Percentiles rank a stretch among this genome's conserved stretches.
Conservation (phyloP, 202 grass and related monocot species). For the Bolboschoenoplectus hybrid region DNA sequence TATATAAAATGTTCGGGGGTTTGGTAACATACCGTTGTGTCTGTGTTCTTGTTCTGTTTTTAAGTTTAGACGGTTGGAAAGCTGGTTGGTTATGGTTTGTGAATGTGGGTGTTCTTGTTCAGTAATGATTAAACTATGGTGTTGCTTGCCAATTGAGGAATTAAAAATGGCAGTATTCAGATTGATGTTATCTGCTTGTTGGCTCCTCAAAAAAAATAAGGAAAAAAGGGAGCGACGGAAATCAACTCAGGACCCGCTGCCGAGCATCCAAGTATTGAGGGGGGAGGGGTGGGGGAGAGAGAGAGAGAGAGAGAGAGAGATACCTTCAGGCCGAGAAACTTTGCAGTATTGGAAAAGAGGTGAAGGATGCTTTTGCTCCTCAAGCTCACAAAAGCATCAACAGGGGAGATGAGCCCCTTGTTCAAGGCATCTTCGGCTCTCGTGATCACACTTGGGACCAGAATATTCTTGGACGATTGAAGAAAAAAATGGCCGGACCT, state of each 20-base stretch:
- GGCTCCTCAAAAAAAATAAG: too few species aligned
- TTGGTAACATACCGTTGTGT: too few species aligned
- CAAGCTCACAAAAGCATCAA: conserved; percentile 74
- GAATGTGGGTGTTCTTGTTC: too few species aligned
- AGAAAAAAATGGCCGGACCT: conserved; percentile 82
- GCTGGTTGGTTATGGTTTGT: too few species aligned
- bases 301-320: conserved; percentile 31
- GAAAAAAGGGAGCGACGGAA: neutral
- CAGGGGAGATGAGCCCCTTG: conserved; percentile 58
- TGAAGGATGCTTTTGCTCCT: conserved; percentile 94
- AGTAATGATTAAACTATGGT: too few species aligned
- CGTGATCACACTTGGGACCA: conserved; percentile 51
- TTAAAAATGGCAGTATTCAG: too few species aligned
- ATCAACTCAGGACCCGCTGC: neutral
- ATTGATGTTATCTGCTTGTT: too few species aligned
- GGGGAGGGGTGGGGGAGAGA: neutral
- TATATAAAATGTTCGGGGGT: too few species aligned
- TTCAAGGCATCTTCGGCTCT: conserved; percentile 82
- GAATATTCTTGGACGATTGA: conserved; percentile 80
- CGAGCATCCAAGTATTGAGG: neutral
- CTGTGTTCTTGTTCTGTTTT: too few species aligned
- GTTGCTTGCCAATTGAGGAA: too few species aligned
- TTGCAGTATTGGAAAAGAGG: conserved; percentile 73
- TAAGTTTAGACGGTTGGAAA: too few species aligned
- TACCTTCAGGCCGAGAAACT: conserved; percentile 90